Conservation (phyloP, 1,139 yeast species). For the Pichia sp. region DNA sequence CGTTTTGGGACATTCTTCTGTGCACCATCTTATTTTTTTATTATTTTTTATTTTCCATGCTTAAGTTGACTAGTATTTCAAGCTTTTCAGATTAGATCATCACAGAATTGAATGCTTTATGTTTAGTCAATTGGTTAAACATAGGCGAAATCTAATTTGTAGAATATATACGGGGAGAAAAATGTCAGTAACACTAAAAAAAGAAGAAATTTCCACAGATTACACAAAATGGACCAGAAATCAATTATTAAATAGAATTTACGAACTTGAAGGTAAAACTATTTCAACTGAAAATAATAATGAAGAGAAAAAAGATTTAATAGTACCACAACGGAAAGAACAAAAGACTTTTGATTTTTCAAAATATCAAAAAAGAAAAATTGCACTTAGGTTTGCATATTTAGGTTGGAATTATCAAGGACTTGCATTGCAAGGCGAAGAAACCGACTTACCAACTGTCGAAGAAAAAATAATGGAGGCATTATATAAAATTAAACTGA, state of each 20-base stretch:
- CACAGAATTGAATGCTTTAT: not conserved
- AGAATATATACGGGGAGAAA: not conserved
- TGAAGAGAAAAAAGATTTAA: conserved; percentile 8
- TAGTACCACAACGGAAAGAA: conserved; percentile 18
- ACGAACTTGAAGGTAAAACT: conserved; percentile 37
- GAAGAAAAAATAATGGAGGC: conserved; percentile 75
- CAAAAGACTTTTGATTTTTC: conserved; percentile 61
- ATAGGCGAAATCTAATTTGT: not conserved
- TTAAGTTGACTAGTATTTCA: no score
- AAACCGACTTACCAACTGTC: conserved; percentile 79
- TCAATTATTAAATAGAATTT: conserved; percentile 32
- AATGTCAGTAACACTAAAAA: not conserved
- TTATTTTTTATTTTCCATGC: not conserved
- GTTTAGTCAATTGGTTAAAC: not conserved
- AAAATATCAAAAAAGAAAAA: conserved; percentile 57
- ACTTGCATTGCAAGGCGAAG: conserved; percentile 68
- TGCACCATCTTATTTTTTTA: not conserved
- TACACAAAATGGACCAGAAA: conserved; percentile 34
- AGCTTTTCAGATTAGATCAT: no score
- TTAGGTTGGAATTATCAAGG: conserved; percentile 95
- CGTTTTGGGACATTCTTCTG: conserved; percentile 4
- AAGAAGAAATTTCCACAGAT: not conserved
- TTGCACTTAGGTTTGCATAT: conserved; percentile 81
- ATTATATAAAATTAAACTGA: conserved; percentile 56
- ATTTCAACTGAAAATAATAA: not conserved